Conservation (phyloP, 2,329 filamentous ascomycete genomes). For the Microascus cirrosus region DNA sequence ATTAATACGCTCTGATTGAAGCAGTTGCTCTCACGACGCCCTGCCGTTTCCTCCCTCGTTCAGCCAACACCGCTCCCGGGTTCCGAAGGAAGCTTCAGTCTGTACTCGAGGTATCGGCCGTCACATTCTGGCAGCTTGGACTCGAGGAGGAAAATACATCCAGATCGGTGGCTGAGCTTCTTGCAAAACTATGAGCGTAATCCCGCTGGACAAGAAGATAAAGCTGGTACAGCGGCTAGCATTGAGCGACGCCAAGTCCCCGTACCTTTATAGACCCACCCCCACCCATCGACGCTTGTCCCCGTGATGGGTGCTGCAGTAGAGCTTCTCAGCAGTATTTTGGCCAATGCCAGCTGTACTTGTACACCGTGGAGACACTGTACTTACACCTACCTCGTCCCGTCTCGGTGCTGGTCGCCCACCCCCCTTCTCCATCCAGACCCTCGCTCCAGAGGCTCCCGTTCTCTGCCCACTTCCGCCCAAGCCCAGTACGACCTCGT, state of each 20-base stretch:
- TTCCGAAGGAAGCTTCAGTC: too few species aligned
- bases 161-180: background rate
- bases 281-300: background rate
- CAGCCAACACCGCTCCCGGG: background rate
- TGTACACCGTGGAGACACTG: background rate
- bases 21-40: background rate
- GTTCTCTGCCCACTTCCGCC: conserved; percentile 4
- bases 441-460: background rate
- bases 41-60: background rate
- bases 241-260: background rate
- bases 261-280: background rate
- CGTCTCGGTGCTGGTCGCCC: background rate
- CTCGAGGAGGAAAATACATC: background rate
- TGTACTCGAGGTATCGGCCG: background rate
- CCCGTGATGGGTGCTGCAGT: background rate
- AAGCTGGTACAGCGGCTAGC: background rate
- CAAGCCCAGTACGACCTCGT: conserved; percentile 5
- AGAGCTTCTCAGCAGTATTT: background rate
- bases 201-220: background rate
- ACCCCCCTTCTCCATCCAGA: background rate
- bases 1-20: background rate
- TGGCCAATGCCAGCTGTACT: background rate
- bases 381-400: background rate
- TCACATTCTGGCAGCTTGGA: background rate
- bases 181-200: background rate